phyloP scores from a whole-genome alignment of 108 stramenopile species.

The Nitzschia palea region DNA sequence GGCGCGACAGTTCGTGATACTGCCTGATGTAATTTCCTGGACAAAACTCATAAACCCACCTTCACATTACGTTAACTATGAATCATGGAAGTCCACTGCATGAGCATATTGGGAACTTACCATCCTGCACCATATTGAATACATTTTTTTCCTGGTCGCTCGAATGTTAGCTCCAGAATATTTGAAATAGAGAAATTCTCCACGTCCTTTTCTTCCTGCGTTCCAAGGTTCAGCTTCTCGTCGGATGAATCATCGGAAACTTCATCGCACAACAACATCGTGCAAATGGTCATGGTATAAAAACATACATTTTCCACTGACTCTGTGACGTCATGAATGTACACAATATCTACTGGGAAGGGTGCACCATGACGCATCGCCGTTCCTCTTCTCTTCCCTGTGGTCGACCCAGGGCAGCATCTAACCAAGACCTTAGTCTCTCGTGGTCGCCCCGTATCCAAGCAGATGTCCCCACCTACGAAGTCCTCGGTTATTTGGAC shows the following conservation, averaged over 20 bases:
- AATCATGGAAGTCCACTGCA: not conserved
- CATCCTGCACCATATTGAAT: conserved; percentile 31
- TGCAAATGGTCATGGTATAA: conserved; percentile 73
- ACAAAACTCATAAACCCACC: conserved; percentile 83
- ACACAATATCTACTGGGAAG: conserved; percentile 27
- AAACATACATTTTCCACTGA: conserved; percentile 29
- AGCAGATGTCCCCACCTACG: conserved; percentile 57
- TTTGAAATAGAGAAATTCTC: conserved; percentile 24
- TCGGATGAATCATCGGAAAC: not conserved
- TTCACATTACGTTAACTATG: not conserved
- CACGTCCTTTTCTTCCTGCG: not conserved
- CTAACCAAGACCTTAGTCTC: conserved; percentile 44
- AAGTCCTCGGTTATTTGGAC: conserved; percentile 31
- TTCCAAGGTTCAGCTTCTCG: not conserved
- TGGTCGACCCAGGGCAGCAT: conserved; percentile 61
- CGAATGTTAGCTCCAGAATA: conserved; percentile 24
- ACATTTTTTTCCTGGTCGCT: conserved; percentile 6
- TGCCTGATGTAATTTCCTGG: conserved; percentile 60
- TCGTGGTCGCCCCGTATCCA: conserved; percentile 52
- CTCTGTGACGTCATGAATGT: conserved; percentile 20
- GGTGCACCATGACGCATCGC: conserved; percentile 31
- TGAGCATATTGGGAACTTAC: conserved; percentile 11
- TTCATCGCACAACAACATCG: conserved; percentile 61
- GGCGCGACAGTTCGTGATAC: conserved; percentile 57
- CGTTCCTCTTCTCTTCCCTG: conserved; percentile 25